Evolutionary conservation across 495 filamentous ascomycete genomes (phyloP).

Genomic region (Hypomontagnella monticulosa): DNA sequence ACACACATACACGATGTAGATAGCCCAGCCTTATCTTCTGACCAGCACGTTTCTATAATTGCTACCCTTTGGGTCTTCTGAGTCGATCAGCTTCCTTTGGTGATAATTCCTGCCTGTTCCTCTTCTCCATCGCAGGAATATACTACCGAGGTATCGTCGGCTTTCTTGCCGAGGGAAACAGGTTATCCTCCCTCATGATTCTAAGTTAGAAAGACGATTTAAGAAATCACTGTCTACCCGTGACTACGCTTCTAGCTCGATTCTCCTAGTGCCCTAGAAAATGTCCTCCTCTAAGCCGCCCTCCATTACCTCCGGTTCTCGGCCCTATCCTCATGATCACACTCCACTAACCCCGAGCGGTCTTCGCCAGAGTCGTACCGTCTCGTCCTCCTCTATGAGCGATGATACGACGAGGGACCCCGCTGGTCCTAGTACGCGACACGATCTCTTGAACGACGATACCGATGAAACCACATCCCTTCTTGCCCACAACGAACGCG

Average conservation of each 20-base stretch:
- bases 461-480: conserved; percentile 57
- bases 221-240: conserved; percentile 3
- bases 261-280: background rate
- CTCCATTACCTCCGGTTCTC: conserved; percentile 21
- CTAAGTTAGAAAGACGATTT: conserved; percentile 1
- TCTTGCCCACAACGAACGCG: conserved; percentile 47
- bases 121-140: background rate
- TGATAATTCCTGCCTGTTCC: conserved; percentile 1
- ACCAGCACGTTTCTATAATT: no score
- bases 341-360: conserved; percentile 54
- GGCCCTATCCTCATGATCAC: conserved; percentile 44
- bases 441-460: conserved; percentile 38
- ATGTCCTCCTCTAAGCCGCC: conserved; percentile 32
- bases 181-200: background rate
- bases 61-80: background rate
- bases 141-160: background rate
- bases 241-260: background rate
- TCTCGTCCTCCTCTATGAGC: conserved; percentile 45
- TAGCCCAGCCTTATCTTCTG: no score
- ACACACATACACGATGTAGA: no score
- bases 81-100: background rate
- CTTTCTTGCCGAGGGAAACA: conserved; percentile 16
- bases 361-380: conserved; percentile 56
- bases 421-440: conserved; percentile 34
- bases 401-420: conserved; percentile 30